phyloP scores from a whole-genome alignment of 2,329 filamentous ascomycete species.

The Onygenales sp. region DNA sequence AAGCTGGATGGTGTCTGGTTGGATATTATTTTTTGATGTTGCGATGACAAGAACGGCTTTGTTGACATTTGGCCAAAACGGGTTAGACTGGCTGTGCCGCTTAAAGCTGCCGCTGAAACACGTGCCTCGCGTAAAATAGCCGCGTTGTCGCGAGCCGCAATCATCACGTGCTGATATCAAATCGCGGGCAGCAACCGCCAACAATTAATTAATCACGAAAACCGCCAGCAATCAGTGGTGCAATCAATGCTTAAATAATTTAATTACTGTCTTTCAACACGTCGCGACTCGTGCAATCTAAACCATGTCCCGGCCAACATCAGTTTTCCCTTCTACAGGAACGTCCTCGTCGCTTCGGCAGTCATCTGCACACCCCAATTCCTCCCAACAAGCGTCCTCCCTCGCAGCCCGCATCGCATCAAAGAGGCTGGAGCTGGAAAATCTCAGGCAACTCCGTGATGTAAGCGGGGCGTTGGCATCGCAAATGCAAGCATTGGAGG shows the following conservation, averaged over 20 bases:
- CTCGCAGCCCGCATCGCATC: constrained; percentile 53
- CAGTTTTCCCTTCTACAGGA: constrained; percentile 20
- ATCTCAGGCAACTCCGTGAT: constrained; percentile 52
- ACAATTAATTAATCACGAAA: too few relatives aligned
- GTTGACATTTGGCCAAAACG: constrained; percentile 30
- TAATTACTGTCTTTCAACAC: too few relatives aligned
- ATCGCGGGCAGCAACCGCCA: not conserved
- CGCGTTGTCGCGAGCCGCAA: too few relatives aligned
- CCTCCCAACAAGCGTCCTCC: constrained; percentile 44
- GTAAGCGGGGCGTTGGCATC: constrained; percentile 51
- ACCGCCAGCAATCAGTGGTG: too few relatives aligned
- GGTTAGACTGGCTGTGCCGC: constrained; percentile 12
- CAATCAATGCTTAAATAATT: too few relatives aligned
- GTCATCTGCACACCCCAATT: constrained; percentile 18
- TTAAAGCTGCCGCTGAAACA: not conserved
- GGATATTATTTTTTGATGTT: not conserved
- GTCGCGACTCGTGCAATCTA: too few relatives aligned
- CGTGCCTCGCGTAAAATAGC: not conserved
- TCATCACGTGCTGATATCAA: not conserved
- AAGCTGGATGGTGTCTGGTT: constrained; percentile 3
- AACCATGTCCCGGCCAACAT: constrained; percentile 20
- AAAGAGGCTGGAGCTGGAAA: constrained; percentile 55
- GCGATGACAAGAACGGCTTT: constrained; percentile 16
- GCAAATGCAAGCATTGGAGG: constrained; percentile 54
- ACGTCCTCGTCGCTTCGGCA: constrained; percentile 22